Base-by-base conservation (phyloP, 345 rosid species). In the Stellera chamaejasme region DNA sequence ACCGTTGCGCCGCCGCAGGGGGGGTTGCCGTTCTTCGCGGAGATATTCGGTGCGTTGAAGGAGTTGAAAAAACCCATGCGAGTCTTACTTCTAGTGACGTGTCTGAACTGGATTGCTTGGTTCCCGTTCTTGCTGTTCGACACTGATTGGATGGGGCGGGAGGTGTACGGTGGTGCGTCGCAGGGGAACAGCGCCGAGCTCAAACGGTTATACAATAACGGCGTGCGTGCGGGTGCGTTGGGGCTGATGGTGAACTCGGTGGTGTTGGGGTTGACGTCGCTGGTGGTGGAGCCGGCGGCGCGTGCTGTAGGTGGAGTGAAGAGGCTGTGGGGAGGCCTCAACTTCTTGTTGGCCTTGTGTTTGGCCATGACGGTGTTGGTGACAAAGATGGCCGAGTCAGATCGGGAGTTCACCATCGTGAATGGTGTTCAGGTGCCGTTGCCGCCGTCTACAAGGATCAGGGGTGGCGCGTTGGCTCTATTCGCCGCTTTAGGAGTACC, bases 31-130 rank as follows among this genome's bases (percentile, higher is more conserved):
- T 62, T 56, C 14, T 56, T 68, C 47, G 69, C 70, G 2, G 80
- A 82, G 43, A 55, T 71, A 12, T 23, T 69, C 5, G 55, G 54
- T 16, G 82, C 82, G 1, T 52, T 85, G 13, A 68, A 73, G 58
- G 64, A 62, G 12, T 64, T 82, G 39, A 14, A 73, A 28, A 70
- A 44, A 25, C 80, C 84, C 10, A 81, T 79, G 81, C 73, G 84
- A 74, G 52, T 81, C 16, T 68, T 84, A 0, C 77, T 77, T 0
- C 2, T 72, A 43, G 88, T 82, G 55, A 84, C 88, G 19, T 67
- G 77, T 32, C 69, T 84, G 7, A 85, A 85, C 57, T 85, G 92
- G 92, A 27, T 85, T 47, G 92, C 79, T 0, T 85, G 91, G 88
- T 84, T 79, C 58, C 91, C 88, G 5, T 84, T 84, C 74, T 45